A percentile compares a stretch with the other conserved stretches of the same genome.
Conservation (phyloP, 2,329 filamentous ascomycete genomes). For the Westerdykella ornata region DNA sequence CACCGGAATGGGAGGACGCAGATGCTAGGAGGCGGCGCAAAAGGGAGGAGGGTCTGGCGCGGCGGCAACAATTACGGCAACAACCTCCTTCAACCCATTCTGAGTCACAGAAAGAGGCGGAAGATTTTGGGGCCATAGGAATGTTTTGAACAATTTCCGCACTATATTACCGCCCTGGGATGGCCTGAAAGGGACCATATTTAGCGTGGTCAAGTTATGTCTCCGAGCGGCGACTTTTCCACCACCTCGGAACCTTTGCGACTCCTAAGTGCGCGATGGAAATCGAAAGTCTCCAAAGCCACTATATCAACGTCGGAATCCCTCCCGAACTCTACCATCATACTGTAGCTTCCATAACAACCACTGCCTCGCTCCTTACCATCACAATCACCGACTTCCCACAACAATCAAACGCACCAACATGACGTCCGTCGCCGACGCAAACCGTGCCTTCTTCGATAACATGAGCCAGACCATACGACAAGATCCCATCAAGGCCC, state of each 20-base stretch:
- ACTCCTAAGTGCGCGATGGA: too few relatives aligned
- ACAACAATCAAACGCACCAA: constrained; percentile 3
- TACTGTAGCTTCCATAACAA: background rate
- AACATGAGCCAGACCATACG: constrained; percentile 41
- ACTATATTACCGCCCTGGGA: too few relatives aligned
- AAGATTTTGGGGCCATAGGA: too few relatives aligned
- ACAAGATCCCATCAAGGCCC: constrained; percentile 48
- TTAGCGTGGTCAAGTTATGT: constrained; percentile 4
- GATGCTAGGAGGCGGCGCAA: constrained; percentile 36
- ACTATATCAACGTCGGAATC: too few relatives aligned
- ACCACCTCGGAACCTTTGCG: too few relatives aligned
- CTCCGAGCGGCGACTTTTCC: constrained; percentile 16
- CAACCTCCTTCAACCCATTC: too few relatives aligned
- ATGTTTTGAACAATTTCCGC: too few relatives aligned
- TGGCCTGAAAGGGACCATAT: too few relatives aligned
- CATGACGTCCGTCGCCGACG: constrained; percentile 27
- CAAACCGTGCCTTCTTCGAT: constrained; percentile 35
- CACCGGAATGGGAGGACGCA: constrained; percentile 38
- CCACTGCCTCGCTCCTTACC: background rate
- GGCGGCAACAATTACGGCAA: constrained; percentile 35
- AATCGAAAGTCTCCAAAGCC: too few relatives aligned
- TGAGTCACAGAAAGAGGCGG: too few relatives aligned
- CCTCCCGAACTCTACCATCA: background rate
- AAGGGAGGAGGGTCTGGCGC: constrained; percentile 44
- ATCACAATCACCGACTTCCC: background rate